Base-by-base conservation (phyloP, 306 rosid species). In the Quercus bicolor region DNA sequence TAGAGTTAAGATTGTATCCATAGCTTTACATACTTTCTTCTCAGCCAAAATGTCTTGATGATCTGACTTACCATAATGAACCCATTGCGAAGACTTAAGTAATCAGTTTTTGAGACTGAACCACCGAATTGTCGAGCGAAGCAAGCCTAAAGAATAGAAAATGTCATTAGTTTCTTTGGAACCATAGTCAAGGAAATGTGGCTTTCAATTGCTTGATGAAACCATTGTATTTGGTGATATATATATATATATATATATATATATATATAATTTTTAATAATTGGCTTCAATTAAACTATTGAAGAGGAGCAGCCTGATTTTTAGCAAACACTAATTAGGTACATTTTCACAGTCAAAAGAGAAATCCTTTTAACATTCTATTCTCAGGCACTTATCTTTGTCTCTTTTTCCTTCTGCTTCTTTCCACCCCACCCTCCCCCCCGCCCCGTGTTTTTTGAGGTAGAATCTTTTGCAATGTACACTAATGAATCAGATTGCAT, bases 31-130 rank as follows among this genome's bases (percentile, higher is more conserved):
- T 70, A 48, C 51, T 69, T 33, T 19, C 24, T 56, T 59, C 23
- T 69, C 43, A 21, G 53, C 54, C 57, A 74, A 23, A 53, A 61
- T 65, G 72, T 59, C 37, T 34, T 29, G 74, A 43, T 28, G 65
- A 40, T 51, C 23, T 85, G 29, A 73, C 83, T 89, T 86, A 91
- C 97, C 75, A 66, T 68, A 54, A 86, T 87, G 82, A 91, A 89
- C 20, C 93, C 97, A 64, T 88, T 87, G 53, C 93, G 81, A 33
- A 91, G 89, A 20, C 88, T 83, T 77, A 89, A 86, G 77, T 89
- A 91, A 85, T 91, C 97, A 24, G 79, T 80, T 86, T 88, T 87
- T 52, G 97, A 78, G 75, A 89, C 79, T 43, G 93, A 89, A 28
- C 82, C 79, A 75, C 81, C 43, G 79, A 91, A 91, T 54, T 91